A percentile compares a stretch with the other conserved stretches of the same genome.
Conservation (phyloP, 352 stramenopile species). For the Pythium insidiosum region DNA sequence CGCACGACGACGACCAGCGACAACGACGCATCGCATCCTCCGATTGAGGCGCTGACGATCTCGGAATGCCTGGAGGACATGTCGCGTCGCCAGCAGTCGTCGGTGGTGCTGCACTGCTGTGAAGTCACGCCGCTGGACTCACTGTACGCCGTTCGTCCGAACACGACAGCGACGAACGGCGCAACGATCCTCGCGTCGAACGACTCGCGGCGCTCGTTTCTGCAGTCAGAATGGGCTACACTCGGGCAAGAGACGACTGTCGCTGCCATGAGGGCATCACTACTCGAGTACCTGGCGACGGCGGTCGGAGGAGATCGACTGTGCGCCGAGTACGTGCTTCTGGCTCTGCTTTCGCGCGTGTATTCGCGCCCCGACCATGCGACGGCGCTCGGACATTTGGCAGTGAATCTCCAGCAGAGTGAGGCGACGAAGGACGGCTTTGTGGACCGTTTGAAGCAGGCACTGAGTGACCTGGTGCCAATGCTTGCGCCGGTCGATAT, state of each 20-base stretch:
- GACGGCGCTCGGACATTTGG: slow-evolving; percentile 64
- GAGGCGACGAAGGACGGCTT: slow-evolving; percentile 1
- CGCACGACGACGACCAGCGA: slow-evolving; percentile 14
- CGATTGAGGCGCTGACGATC: slow-evolving; percentile 52
- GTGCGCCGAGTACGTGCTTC: slow-evolving; percentile 59
- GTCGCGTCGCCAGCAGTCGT: slow-evolving; percentile 37
- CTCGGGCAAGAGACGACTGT: slow-evolving; percentile 13
- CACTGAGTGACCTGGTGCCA: slow-evolving; percentile 38
- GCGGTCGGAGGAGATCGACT: slow-evolving; percentile 34
- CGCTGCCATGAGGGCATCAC: slow-evolving; percentile 18
- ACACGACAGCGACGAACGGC: slow-evolving; percentile 26
- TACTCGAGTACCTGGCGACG: slow-evolving; percentile 34
- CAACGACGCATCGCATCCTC: slow-evolving; percentile 17
- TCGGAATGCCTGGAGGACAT: slow-evolving; percentile 52
- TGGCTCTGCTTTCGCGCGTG: slow-evolving; percentile 65
- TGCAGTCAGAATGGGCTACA: slow-evolving; percentile 23
- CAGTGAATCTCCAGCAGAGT: slow-evolving; percentile 38
- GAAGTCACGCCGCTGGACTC: slow-evolving; percentile 14
- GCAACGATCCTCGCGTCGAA: slow-evolving; percentile 25
- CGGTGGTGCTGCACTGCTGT: slow-evolving; percentile 63
- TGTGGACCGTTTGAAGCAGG: slow-evolving; percentile 19
- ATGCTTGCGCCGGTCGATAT: slow-evolving; percentile 45
- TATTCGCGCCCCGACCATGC: slow-evolving; percentile 53
- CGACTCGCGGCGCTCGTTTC: slow-evolving; percentile 22
- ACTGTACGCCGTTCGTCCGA: slow-evolving; percentile 32